Base-by-base conservation (phyloP, 2,329 filamentous ascomycete species). In the Lecanicillium sp. region DNA sequence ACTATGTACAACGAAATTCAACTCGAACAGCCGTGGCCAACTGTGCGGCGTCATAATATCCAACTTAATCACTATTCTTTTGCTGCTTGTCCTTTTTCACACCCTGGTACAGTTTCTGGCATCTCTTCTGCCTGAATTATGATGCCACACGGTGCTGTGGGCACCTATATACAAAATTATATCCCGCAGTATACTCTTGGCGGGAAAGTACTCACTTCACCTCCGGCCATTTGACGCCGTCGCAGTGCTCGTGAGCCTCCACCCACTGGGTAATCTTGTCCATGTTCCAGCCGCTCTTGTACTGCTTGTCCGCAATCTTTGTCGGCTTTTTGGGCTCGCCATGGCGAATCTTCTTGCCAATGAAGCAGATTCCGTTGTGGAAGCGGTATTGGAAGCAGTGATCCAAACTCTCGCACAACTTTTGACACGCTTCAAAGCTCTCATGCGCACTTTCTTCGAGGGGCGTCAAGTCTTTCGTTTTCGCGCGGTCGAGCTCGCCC, bases 361-460 rank as follows among this genome's bases (percentile, higher is more conserved):
- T 54, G 5, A 50, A 45, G 46, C 68, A 71, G 29, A 62, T 46
- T 19, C 60, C 55, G n/a, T 62, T 46, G 20, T 56, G 49, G 47
- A 58, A 70, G 20, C 53, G 54, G 46, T 58, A 70, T 46, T 67
- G 64, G 44, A 68, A 58, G 53, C 67, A 71, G 8, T 50, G 41
- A 1, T 44, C 22, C 22, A 55, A 37, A 32, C 50, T 55, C 29
- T 61, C 48, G 49, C 74, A 79, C 3, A 66, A 65, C 19, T 49
- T 50, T 3, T 54, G 56, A 50, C 72, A 77, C 37, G 63, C 46
- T 2, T 67, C 61, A 30, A 60, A 60, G 27, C 57, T 64, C 34
- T 48, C 41, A 46, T 70, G 63, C 1, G 69, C 71, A 11, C 55
- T 44, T 47, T 58, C 56, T 49, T 72, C 65, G 4, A 56, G 39